These are phyloP conservation scores for Mycena galopus DNA, from an alignment of 768 basidiomycete species.

Conservation along the genomic window DNA sequence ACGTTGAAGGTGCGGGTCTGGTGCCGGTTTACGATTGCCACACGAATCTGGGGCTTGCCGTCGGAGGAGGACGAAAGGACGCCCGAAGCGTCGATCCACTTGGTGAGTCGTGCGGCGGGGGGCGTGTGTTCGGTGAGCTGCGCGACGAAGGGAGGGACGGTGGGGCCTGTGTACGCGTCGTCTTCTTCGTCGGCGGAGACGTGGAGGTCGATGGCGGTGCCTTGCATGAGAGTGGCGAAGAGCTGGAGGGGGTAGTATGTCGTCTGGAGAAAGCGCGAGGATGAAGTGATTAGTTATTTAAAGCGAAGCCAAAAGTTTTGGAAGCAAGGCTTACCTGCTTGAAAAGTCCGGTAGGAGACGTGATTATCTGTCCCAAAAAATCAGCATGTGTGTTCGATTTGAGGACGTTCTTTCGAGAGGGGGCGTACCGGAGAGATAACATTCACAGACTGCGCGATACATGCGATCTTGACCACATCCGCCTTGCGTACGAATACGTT, in stretches of 20 bases:
- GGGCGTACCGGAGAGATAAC: slow-evolving; percentile 59
- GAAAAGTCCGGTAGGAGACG: slow-evolving; percentile 56
- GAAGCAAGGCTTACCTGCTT: slow-evolving; percentile 39
- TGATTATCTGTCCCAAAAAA: slow-evolving; percentile 52
- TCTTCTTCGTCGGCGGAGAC: slow-evolving; percentile 47
- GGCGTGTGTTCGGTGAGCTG: slow-evolving; percentile 52
- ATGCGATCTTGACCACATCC: slow-evolving; percentile 70
- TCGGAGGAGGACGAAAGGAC: slow-evolving; percentile 50
- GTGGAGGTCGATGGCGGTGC: slow-evolving; percentile 55
- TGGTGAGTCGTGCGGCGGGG: slow-evolving; percentile 51
- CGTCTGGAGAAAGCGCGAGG: too few species aligned
- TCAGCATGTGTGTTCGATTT: neutral
- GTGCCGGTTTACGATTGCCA: slow-evolving; percentile 68
- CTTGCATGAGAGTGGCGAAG: slow-evolving; percentile 70
- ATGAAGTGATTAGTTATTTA: slow-evolving; percentile 25
- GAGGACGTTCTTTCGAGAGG: neutral
- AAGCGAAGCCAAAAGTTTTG: neutral
- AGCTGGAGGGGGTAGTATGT: slow-evolving; percentile 66
- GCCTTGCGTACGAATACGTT: slow-evolving; percentile 73
- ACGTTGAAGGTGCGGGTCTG: slow-evolving; percentile 53
- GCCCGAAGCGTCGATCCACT: slow-evolving; percentile 64
- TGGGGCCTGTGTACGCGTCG: slow-evolving; percentile 55
- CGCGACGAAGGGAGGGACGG: slow-evolving; percentile 66
- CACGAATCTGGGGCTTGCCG: slow-evolving; percentile 53
- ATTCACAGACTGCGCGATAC: slow-evolving; percentile 70